A percentile compares a stretch with the other conserved stretches of the same genome.
These are phyloP conservation scores for Barbatosphaeria neglecta DNA, from an alignment of 495 filamentous ascomycete genomes.

Conservation along the genomic window DNA sequence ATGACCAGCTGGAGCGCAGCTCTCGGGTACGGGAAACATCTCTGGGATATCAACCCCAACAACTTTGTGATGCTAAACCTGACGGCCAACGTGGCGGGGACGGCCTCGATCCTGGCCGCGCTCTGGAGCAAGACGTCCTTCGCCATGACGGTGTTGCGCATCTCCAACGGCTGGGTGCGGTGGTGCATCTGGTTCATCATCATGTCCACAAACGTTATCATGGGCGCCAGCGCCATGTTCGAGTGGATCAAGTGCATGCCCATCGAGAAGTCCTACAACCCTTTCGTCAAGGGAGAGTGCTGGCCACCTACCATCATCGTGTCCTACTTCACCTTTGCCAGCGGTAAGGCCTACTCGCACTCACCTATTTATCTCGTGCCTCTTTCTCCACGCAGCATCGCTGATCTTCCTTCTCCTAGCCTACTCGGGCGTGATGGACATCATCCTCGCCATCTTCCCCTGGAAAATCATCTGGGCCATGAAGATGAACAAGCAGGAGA, in stretches of 20 bases:
- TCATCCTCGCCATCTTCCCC: conserved; percentile 8
- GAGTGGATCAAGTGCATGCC: conserved; percentile 7
- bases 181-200: conserved; percentile 7
- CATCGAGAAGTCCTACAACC: conserved; percentile 4
- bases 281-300: conserved; percentile 3
- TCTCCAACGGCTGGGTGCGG: conserved; percentile 3
- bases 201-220: conserved; percentile 7
- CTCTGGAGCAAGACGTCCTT: conserved; percentile 13
- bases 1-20: not conserved
- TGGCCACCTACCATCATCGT: conserved; percentile 3
- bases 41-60: conserved; percentile 4
- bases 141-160: conserved; percentile 9
- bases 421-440: conserved; percentile 9
- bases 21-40: conserved; percentile 8
- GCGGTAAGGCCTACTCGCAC: conserved; percentile 6
- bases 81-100: conserved; percentile 3
- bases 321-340: conserved; percentile 3
- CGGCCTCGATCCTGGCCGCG: conserved; percentile 3
- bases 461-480: conserved; percentile 10
- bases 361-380: not conserved
- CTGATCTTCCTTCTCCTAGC: not conserved
- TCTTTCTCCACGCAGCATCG: not conserved
- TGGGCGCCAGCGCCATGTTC: conserved; percentile 2
- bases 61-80: conserved; percentile 1
- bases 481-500: conserved; percentile 7